Percentiles rank a stretch among this genome's conserved stretches.
phyloP scores from a whole-genome alignment of 441 rosid species.

The Bruguiera hainesii region DNA sequence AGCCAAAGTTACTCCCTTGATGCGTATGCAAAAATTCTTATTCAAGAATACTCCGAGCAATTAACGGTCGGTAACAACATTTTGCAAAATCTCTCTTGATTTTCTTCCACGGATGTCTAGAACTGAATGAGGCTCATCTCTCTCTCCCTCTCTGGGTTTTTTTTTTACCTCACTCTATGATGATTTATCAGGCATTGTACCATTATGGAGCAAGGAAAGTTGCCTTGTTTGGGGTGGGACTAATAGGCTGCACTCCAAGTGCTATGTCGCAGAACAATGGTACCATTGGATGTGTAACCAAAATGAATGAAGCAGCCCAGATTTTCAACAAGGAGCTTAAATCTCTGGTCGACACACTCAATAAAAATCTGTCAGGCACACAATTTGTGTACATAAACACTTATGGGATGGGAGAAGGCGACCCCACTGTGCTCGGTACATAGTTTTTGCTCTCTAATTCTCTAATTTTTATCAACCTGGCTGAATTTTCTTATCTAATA shows the following conservation, averaged over 20 bases:
- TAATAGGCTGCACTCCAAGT: slow-evolving; percentile 16
- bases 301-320: slow-evolving; percentile 11
- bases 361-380: slow-evolving; percentile 1
- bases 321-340: slow-evolving; percentile 14
- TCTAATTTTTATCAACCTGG: no score
- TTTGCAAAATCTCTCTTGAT: fast-evolving
- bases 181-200: slow-evolving; percentile 6
- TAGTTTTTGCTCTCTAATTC: no score
- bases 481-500: no score
- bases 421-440: slow-evolving; percentile 1
- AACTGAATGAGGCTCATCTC: neutral
- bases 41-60: slow-evolving; percentile 32
- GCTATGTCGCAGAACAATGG: slow-evolving; percentile 12
- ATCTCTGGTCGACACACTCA: slow-evolving; percentile 12
- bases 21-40: slow-evolving; percentile 35
- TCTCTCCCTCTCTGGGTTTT: neutral
- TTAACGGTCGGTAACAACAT: slow-evolving; percentile 26
- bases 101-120: no score
- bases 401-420: neutral
- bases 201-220: slow-evolving; percentile 20
- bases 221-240: slow-evolving; percentile 19
- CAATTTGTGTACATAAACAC: slow-evolving; percentile 18
- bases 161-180: neutral
- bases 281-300: slow-evolving; percentile 6
- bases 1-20: slow-evolving; percentile 20